Conservation (phyloP, 2,329 filamentous ascomycete genomes). For the Paraphaeosphaeria sporulosa region DNA sequence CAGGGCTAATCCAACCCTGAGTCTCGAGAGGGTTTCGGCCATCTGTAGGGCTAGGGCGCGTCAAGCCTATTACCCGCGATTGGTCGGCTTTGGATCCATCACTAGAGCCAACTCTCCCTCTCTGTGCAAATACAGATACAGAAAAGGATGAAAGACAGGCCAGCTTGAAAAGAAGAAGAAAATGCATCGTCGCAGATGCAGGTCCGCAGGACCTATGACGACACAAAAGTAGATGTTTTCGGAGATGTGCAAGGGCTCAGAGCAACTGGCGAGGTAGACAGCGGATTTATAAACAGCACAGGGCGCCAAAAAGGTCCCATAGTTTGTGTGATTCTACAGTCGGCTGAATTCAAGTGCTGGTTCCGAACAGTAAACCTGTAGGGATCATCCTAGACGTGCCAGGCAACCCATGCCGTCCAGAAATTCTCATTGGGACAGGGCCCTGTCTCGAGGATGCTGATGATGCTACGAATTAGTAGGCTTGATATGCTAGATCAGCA, state of each 20-base stretch:
- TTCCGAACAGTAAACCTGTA: not conserved
- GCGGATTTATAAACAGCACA: not conserved
- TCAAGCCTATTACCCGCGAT: not conserved
- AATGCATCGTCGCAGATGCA: not conserved
- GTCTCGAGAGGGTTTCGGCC: not conserved
- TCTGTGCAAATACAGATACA: not conserved
- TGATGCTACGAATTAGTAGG: not conserved
- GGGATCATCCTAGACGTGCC: not conserved
- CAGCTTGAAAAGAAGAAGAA: not conserved
- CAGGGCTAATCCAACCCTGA: conserved; percentile 42
- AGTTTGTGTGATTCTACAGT: not conserved
- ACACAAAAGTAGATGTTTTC: not conserved
- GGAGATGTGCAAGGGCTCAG: not conserved
- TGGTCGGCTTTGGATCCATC: not conserved
- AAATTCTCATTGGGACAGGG: not conserved
- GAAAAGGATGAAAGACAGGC: not conserved
- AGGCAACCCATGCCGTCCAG: not conserved
- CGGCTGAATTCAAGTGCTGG: not conserved
- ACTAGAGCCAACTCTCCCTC: not conserved
- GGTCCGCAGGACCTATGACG: not conserved
- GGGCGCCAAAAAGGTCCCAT: not conserved
- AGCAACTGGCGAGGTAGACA: not conserved
- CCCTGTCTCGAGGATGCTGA: not conserved
- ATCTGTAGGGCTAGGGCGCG: not conserved
- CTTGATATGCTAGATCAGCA: not conserved